Evolutionary conservation across 495 filamentous ascomycete genomes (phyloP).

Genomic region (Mytilinidion resinicola): DNA sequence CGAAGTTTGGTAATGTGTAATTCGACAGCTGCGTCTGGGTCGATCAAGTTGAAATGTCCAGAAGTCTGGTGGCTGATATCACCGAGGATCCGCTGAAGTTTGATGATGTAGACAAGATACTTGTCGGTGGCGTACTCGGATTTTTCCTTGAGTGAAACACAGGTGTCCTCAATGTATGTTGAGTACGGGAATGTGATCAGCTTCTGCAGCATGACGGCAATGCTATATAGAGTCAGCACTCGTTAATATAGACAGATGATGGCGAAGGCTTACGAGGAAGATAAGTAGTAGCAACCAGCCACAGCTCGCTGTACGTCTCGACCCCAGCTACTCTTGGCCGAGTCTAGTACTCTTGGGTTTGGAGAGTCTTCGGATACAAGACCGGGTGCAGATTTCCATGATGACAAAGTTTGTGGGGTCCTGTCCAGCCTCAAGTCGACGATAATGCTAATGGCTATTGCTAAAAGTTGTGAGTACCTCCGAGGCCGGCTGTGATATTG

Average conservation of each 20-base stretch:
- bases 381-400: too few relatives aligned
- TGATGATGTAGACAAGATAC: conserved; percentile 20
- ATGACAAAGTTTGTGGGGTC: neutral
- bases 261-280: conserved; percentile 13
- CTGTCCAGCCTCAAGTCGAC: conserved; percentile 21
- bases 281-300: conserved; percentile 17
- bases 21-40: conserved; percentile 9
- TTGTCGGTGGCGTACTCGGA: conserved; percentile 18
- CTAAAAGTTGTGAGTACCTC: conserved; percentile 17
- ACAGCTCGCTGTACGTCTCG: conserved; percentile 18
- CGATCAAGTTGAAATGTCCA: neutral
- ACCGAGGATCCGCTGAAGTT: conserved; percentile 19
- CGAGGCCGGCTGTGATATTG: conserved; percentile 15
- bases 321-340: conserved; percentile 7
- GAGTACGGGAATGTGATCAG: conserved; percentile 18
- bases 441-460: conserved; percentile 14
- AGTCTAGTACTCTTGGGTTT: neutral
- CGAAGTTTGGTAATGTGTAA: conserved; percentile 1
- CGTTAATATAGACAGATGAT: neutral
- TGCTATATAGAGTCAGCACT: conserved; percentile 4
- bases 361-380: too few relatives aligned
- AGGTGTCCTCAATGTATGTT: conserved; percentile 16
- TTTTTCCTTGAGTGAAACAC: conserved; percentile 9
- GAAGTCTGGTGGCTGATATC: conserved; percentile 6
- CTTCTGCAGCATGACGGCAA: conserved; percentile 20